These are phyloP conservation scores for Bocquillonia castaneifolia DNA, from an alignment of 441 rosid genomes.

Conservation along the genomic window DNA sequence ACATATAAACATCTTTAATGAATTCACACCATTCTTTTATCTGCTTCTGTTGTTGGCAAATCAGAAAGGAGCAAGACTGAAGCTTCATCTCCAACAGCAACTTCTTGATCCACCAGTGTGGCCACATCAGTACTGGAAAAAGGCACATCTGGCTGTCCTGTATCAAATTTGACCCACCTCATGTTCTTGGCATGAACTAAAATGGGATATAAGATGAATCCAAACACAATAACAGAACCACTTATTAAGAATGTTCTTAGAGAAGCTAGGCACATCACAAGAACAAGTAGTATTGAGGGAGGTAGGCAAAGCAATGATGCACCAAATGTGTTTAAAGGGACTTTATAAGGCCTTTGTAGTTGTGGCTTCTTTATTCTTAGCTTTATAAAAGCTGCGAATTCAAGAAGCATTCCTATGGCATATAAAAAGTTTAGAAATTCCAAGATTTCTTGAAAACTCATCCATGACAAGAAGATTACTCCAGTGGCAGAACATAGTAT, in stretches of 20 bases:
- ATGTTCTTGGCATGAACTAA: constrained; percentile 44
- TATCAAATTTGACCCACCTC: constrained; percentile 44
- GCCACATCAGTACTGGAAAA: background rate
- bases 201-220: constrained; percentile 53
- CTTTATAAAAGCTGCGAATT: constrained; percentile 75
- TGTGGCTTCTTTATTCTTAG: constrained; percentile 69
- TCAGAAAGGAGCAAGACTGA: constrained; percentile 42
- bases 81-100: constrained; percentile 46
- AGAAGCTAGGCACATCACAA: constrained; percentile 77
- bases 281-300: constrained; percentile 59
- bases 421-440: constrained; percentile 80
- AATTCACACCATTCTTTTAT: constrained; percentile 23
- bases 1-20: background rate
- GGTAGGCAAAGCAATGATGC: constrained; percentile 56
- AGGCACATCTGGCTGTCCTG: constrained; percentile 27
- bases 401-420: constrained; percentile 82
- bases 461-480: constrained; percentile 82
- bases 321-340: constrained; percentile 67
- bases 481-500: constrained; percentile 81
- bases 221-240: constrained; percentile 42
- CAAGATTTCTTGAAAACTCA: constrained; percentile 86
- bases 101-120: constrained; percentile 24
- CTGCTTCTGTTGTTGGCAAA: constrained; percentile 10
- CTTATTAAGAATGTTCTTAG: constrained; percentile 53
- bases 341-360: constrained; percentile 67